phyloP scores from a whole-genome alignment of 2,329 filamentous ascomycete genomes.

The Trematosphaeria pertusa region DNA sequence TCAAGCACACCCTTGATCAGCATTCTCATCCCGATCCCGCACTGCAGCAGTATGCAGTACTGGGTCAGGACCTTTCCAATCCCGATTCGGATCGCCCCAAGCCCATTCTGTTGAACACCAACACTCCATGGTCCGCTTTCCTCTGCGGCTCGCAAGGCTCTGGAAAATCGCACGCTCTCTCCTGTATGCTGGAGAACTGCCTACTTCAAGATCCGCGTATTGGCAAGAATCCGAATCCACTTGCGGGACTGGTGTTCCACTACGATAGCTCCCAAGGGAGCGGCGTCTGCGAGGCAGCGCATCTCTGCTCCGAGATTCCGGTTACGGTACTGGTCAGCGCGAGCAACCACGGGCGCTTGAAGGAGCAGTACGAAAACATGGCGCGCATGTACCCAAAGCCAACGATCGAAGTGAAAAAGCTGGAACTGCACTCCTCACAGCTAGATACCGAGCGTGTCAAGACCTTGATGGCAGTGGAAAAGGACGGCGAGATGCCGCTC shows the following conservation, averaged over 20 bases:
- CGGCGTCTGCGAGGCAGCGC: constrained; percentile 23
- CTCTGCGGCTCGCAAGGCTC: constrained; percentile 68
- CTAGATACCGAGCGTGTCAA: constrained; percentile 25
- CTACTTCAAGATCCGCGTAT: constrained; percentile 29
- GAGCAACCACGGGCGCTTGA: constrained; percentile 20
- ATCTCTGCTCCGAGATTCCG: constrained; percentile 14
- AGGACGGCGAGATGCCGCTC: constrained; percentile 17
- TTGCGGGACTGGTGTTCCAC: constrained; percentile 65
- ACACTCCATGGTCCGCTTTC: constrained; percentile 63
- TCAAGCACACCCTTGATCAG: constrained; percentile 11
- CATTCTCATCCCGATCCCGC: not conserved
- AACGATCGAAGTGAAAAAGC: constrained; percentile 16
- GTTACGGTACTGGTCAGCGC: constrained; percentile 24
- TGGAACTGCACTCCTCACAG: constrained; percentile 14
- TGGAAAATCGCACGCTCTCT: constrained; percentile 66
- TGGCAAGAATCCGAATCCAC: constrained; percentile 56
- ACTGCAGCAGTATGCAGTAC: constrained; percentile 12
- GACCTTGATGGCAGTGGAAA: constrained; percentile 24
- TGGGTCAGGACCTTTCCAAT: constrained; percentile 4
- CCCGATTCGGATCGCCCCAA: not conserved
- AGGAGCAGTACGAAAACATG: constrained; percentile 16
- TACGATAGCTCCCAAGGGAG: constrained; percentile 46
- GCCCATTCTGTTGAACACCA: constrained; percentile 58
- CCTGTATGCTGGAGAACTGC: constrained; percentile 67
- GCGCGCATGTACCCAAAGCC: constrained; percentile 4